Percentiles rank a stretch among this genome's conserved stretches.
Evolutionary conservation across 2,329 filamentous ascomycete genomes (phyloP).

Genomic region (Diaporthe humulicola): DNA sequence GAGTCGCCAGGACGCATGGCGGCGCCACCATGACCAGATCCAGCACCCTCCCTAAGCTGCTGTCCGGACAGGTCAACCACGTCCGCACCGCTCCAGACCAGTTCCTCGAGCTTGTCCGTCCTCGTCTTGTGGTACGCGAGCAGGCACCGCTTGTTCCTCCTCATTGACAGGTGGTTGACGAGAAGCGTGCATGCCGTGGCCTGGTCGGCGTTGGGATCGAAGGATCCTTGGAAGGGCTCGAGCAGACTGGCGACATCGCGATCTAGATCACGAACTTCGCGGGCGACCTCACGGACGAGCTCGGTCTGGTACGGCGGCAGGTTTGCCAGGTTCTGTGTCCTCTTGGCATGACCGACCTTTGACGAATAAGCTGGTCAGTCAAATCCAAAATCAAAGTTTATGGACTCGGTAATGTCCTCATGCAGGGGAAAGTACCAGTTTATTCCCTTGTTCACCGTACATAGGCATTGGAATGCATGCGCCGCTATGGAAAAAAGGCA

Average conservation of each 20-base stretch:
- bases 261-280: constrained; percentile 94
- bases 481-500: neutral
- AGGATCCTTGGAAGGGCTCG: constrained; percentile 85
- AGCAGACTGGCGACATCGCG: constrained; percentile 85
- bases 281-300: constrained; percentile 85
- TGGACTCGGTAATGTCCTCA: neutral
- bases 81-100: constrained; percentile 92
- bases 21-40: constrained; percentile 50
- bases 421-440: constrained; percentile 72
- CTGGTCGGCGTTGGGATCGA: constrained; percentile 86
- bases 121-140: constrained; percentile 94
- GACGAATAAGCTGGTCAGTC: constrained; percentile 40
- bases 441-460: constrained; percentile 91
- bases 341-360: constrained; percentile 95
- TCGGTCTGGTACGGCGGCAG: constrained; percentile 95
- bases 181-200: constrained; percentile 89
- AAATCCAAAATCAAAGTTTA: neutral
- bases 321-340: constrained; percentile 86
- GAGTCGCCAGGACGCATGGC: constrained; percentile 57
- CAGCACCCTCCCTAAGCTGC: constrained; percentile 60
- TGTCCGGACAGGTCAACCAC: constrained; percentile 78
- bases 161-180: constrained; percentile 94
- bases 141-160: constrained; percentile 94
- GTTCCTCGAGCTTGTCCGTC: constrained; percentile 90
- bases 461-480: constrained; percentile 59